Conservation (phyloP, 164 flowering plant genomes). For the Annona cherimola region DNA sequence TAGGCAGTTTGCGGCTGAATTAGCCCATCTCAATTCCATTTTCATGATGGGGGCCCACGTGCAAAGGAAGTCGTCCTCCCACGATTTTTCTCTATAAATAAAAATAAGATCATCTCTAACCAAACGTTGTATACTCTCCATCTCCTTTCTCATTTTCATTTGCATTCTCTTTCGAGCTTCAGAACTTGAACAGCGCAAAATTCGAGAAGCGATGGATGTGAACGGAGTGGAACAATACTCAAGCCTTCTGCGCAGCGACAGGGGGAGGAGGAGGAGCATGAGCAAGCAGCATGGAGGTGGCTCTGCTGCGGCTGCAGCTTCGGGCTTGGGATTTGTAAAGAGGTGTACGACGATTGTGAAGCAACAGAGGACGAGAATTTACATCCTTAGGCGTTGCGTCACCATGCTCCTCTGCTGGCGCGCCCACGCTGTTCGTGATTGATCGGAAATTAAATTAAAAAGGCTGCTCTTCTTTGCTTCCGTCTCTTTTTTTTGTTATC, state of each 20-base stretch:
- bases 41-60: neutral
- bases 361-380: slow-evolving; percentile 65
- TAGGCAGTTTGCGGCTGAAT: too few species aligned
- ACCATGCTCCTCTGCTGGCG: slow-evolving; percentile 81
- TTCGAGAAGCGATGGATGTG: neutral
- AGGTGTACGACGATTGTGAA: slow-evolving; percentile 44
- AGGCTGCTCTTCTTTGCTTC: too few species aligned
- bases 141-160: neutral
- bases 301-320: neutral
- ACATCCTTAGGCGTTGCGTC: slow-evolving; percentile 68
- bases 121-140: neutral
- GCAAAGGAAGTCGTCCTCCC: neutral
- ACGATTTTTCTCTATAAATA: neutral
- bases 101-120: neutral
- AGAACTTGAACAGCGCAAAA: neutral
- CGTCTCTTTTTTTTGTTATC: too few species aligned
- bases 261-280: neutral
- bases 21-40: neutral
- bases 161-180: neutral
- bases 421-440: slow-evolving; percentile 39
- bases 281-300: too few species aligned
- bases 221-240: neutral
- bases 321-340: slow-evolving; percentile 20
- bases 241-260: neutral
- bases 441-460: neutral